These are phyloP conservation scores for Wickerhamiella nectarea DNA, from an alignment of 805 yeast genomes.

Conservation along the genomic window DNA sequence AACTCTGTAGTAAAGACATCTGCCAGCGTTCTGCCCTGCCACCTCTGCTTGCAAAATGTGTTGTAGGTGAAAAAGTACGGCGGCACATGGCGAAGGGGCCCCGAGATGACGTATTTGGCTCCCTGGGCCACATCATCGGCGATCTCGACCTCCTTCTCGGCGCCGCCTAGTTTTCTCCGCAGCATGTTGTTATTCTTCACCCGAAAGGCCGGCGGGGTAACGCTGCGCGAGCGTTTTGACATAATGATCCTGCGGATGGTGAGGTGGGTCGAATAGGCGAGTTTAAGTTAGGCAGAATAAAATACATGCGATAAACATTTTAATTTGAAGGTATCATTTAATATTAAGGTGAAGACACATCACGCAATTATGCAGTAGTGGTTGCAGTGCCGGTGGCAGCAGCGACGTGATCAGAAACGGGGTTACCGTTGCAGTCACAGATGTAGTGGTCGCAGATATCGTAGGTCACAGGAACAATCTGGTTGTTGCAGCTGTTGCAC, in stretches of 20 bases:
- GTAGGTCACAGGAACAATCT: background rate
- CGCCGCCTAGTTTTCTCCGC: slow-evolving; percentile 17
- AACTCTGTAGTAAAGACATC: slow-evolving; percentile 80
- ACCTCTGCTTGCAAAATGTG: slow-evolving; percentile 80
- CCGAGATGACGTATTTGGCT: slow-evolving; percentile 29
- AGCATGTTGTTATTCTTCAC: slow-evolving; percentile 19
- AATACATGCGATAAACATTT: background rate
- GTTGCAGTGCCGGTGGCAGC: background rate
- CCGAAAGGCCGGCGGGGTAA: slow-evolving; percentile 14
- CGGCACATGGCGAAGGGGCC: slow-evolving; percentile 47
- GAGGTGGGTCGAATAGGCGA: too few relatives aligned
- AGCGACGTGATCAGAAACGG: background rate
- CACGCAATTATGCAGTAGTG: background rate
- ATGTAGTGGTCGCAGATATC: slow-evolving; percentile 5
- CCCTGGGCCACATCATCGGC: slow-evolving; percentile 18
- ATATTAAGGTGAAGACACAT: background rate
- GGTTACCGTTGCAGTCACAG: slow-evolving; percentile 3
- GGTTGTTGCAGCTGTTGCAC: background rate
- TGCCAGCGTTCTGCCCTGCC: slow-evolving; percentile 71
- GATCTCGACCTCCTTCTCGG: slow-evolving; percentile 17
- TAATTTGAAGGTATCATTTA: background rate
- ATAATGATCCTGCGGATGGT: too few relatives aligned
- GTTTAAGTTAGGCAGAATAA: too few relatives aligned
- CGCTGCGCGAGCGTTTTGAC: slow-evolving; percentile 6
- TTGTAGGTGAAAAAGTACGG: slow-evolving; percentile 85